Conservation (phyloP, 2,329 filamentous ascomycete species). For the Botrytis fabae region DNA sequence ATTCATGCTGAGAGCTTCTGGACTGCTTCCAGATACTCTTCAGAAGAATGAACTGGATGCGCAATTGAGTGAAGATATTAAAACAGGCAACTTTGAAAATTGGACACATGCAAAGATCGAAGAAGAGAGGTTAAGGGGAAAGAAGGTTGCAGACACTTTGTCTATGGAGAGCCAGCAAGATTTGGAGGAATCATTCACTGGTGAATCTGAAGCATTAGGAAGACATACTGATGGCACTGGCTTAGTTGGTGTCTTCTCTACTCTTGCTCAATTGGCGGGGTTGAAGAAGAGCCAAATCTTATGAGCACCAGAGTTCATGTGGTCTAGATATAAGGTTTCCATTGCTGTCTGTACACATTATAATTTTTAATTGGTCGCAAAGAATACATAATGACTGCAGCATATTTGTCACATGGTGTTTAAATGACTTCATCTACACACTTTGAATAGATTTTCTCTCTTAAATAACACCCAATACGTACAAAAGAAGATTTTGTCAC, state of each 20-base stretch:
- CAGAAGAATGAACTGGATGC: not conserved
- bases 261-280: slow-evolving; percentile 41
- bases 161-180: slow-evolving; percentile 31
- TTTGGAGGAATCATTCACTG: slow-evolving; percentile 34
- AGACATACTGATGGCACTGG: slow-evolving; percentile 43
- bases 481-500: not conserved
- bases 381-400: not conserved
- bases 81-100: not conserved
- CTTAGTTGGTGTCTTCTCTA: slow-evolving; percentile 41
- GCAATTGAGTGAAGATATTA: not conserved
- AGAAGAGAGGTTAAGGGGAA: slow-evolving; percentile 30
- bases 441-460: not conserved
- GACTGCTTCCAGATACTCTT: slow-evolving; percentile 53
- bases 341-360: not conserved
- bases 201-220: slow-evolving; percentile 40
- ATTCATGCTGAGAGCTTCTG: slow-evolving; percentile 57
- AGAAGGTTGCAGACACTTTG: slow-evolving; percentile 30
- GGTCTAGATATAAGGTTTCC: not conserved
- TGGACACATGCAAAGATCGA: slow-evolving; percentile 10
- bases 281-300: slow-evolving; percentile 39
- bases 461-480: not conserved
- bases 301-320: slow-evolving; percentile 24
- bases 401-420: not conserved
- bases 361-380: not conserved
- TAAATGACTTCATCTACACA: not conserved